These are phyloP conservation scores for Colletotrichum paranaense DNA, from an alignment of 2,329 filamentous ascomycete species.

Conservation along the genomic window DNA sequence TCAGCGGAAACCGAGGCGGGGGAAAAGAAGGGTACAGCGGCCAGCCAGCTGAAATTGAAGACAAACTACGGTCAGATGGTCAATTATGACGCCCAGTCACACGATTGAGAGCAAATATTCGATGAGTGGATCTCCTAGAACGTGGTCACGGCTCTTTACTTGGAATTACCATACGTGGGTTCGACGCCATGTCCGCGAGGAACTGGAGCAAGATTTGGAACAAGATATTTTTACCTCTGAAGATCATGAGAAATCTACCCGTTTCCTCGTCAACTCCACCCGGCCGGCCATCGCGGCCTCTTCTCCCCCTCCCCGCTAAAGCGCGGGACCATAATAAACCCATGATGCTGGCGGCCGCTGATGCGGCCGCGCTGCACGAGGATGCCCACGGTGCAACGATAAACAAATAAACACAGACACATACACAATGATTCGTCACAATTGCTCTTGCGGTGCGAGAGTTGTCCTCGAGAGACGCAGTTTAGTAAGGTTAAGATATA, in stretches of 20 bases:
- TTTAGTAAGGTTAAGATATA: not conserved
- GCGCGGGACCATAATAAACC: slow-evolving; percentile 13
- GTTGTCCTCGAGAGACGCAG: not conserved
- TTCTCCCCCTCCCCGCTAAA: not conserved
- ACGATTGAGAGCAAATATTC: not conserved
- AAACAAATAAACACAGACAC: slow-evolving; percentile 17
- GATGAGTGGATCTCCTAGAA: not conserved
- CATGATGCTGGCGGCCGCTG: slow-evolving; percentile 28
- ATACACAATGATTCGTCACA: not conserved
- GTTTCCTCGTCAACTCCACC: not conserved
- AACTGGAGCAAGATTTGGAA: not conserved
- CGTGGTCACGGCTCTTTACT: not conserved
- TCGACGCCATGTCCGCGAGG: not conserved
- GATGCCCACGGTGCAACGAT: slow-evolving; percentile 18
- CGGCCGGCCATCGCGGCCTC: not conserved
- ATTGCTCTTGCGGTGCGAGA: not conserved
- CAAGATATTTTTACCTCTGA: not conserved
- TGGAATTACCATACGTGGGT: not conserved
- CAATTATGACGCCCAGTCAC: not conserved
- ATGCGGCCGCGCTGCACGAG: slow-evolving; percentile 28
- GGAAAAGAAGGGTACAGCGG: not conserved
- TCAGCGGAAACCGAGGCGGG: not conserved
- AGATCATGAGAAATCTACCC: not conserved
- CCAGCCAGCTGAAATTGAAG: not conserved
- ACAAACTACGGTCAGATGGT: not conserved